These are phyloP conservation scores for Selaginella moellendorffii DNA, from an alignment of 75 land plant species.

Conservation along the genomic window DNA sequence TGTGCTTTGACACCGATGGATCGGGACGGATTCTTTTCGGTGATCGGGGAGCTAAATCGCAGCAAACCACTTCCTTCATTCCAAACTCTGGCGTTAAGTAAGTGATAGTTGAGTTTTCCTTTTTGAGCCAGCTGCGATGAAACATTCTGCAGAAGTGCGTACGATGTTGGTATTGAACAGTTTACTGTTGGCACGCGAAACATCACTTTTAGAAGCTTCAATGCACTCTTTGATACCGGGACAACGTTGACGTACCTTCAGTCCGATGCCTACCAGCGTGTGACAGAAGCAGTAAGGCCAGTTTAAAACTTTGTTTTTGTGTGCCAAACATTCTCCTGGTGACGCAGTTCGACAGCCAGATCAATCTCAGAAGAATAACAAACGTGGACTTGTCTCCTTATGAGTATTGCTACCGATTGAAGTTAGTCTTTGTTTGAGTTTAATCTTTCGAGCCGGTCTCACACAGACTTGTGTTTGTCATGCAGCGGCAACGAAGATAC, in stretches of 20 bases:
- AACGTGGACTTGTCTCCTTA: background rate
- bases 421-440: background rate
- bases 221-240: conserved; percentile 8
- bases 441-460: background rate
- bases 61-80: background rate
- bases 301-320: background rate
- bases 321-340: background rate
- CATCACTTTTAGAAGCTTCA: background rate
- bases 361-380: background rate
- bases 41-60: background rate
- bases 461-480: background rate
- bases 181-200: background rate
- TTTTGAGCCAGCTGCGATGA: background rate
- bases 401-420: background rate
- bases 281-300: background rate
- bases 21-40: conserved; percentile 3
- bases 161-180: background rate
- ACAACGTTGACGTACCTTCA: conserved; percentile 3
- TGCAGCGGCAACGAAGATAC: background rate
- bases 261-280: background rate
- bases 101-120: background rate
- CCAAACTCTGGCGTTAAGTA: conserved; percentile 7
- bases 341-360: background rate
- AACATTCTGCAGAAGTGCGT: background rate
- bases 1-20: conserved; percentile 1